Conservation (phyloP, 2,329 filamentous ascomycete genomes). For the Venturiaceae sp. region DNA sequence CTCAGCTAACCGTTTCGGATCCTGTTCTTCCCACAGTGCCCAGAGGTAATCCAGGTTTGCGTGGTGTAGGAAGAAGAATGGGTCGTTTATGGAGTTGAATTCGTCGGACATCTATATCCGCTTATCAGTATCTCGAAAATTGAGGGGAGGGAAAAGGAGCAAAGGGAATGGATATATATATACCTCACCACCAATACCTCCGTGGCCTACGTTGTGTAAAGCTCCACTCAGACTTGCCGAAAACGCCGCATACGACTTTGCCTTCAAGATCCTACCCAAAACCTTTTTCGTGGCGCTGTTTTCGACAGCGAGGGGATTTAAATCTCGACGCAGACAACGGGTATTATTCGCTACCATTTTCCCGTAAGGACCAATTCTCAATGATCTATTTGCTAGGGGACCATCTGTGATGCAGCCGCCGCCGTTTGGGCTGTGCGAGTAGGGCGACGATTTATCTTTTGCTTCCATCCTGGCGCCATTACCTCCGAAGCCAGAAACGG, state of each 20-base stretch:
- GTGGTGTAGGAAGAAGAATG: constrained; percentile 38
- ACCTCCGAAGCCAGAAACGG: constrained; percentile 23
- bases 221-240: neutral
- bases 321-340: neutral
- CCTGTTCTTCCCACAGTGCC: constrained; percentile 42
- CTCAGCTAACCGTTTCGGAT: constrained; percentile 23
- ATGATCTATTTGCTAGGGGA: neutral
- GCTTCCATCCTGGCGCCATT: constrained; percentile 13
- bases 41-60: constrained; percentile 37
- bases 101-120: neutral
- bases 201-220: neutral
- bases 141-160: neutral
- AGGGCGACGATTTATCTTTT: constrained; percentile 3
- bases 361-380: neutral
- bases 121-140: too few species aligned
- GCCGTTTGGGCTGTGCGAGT: constrained; percentile 12
- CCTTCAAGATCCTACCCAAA: neutral
- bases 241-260: neutral
- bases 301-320: neutral
- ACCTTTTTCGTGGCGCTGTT: neutral
- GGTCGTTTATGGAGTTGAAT: constrained; percentile 20
- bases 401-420: constrained; percentile 3
- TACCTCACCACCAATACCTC: neutral
- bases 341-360: constrained; percentile 1
- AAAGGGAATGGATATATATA: neutral